These are phyloP conservation scores for Pythium graminicola DNA, from an alignment of 352 stramenopile genomes.

Conservation along the genomic window DNA sequence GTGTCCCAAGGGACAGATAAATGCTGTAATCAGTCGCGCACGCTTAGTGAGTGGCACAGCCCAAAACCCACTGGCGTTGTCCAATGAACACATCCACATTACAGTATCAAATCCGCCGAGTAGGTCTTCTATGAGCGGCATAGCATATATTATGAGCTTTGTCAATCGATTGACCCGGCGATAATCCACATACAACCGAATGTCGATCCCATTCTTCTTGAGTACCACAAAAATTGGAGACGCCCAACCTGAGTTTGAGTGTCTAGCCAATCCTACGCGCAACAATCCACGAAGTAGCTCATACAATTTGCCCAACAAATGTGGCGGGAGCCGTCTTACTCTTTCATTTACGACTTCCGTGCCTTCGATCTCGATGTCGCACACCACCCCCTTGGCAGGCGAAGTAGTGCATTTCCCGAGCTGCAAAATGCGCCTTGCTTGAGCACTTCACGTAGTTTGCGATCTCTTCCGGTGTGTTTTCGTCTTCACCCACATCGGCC, in stretches of 20 bases:
- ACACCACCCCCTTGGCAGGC: slow-evolving; percentile 9
- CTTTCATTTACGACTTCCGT: slow-evolving; percentile 13
- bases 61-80: slow-evolving; percentile 20
- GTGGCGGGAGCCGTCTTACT: slow-evolving; percentile 3
- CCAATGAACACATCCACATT: slow-evolving; percentile 14
- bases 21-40: slow-evolving; percentile 1
- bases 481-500: slow-evolving; percentile 18
- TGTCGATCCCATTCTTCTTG: slow-evolving; percentile 17
- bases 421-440: slow-evolving; percentile 13
- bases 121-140: slow-evolving; percentile 3
- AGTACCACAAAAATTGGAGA: slow-evolving; percentile 13
- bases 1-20: slow-evolving; percentile 18
- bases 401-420: slow-evolving; percentile 19
- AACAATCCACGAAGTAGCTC: slow-evolving; percentile 17
- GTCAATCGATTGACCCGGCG: slow-evolving; percentile 6
- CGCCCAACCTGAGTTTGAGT: slow-evolving; percentile 9
- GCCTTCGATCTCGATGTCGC: slow-evolving; percentile 25
- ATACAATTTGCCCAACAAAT: slow-evolving; percentile 16
- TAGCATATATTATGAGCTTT: slow-evolving; percentile 6
- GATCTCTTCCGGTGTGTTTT: not conserved
- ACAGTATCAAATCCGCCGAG: not conserved
- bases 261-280: slow-evolving; percentile 5
- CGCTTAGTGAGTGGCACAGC: slow-evolving; percentile 3
- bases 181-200: slow-evolving; percentile 16
- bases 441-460: not conserved